Base-by-base conservation (phyloP, 2,329 filamentous ascomycete genomes). In the Diaporthe destruens region DNA sequence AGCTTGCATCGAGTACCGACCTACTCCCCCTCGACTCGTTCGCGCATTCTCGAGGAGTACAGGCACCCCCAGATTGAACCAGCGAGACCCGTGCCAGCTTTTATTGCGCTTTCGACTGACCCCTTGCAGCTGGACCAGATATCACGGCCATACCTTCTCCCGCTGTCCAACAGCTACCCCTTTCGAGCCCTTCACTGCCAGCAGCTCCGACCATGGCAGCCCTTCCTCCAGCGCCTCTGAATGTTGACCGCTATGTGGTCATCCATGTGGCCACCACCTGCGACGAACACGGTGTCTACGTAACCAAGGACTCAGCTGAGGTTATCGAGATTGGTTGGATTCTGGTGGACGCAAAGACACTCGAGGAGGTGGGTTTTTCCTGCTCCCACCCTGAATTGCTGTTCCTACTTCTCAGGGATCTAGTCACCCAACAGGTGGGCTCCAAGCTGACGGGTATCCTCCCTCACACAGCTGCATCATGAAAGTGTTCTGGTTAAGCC, bases 261-360 rank as follows among this genome's bases (percentile, higher is more conserved):
- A 98, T 98, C 82, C 96, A 99, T 84, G 96, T 98, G 80, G 96
- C 96, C 76, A 99, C 96, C 47, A 99, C 96, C 78, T 99, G 96
- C 85, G 96, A 99, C 84, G 96, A 99, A 84, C 96, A 99, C 85
- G 96, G 96, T 75, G 96, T 99, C 77, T 99, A 99, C 84, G 96
- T 99, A 73, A 99, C 96, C 74, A 98, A 98, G 85, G 96, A 99
- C 85, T 98, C 96, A 73, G 96, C 96, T 75, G 96, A 99, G 87
- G 96, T 99, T 77, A 99, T 99, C 84, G 96, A 99, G 89, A 89
- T 99, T 81, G 96, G 96, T 76, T 99, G 96, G 96, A 98, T 98
- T 81, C 86, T 99, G 80, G 88, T 98, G 75, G 95, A 98, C 82
- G 93, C 94, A 77, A 96, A 96, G 86, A 93, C 90, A 76, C 93